Conservation (phyloP, 768 basidiomycete genomes). For the Suillus paluster region DNA sequence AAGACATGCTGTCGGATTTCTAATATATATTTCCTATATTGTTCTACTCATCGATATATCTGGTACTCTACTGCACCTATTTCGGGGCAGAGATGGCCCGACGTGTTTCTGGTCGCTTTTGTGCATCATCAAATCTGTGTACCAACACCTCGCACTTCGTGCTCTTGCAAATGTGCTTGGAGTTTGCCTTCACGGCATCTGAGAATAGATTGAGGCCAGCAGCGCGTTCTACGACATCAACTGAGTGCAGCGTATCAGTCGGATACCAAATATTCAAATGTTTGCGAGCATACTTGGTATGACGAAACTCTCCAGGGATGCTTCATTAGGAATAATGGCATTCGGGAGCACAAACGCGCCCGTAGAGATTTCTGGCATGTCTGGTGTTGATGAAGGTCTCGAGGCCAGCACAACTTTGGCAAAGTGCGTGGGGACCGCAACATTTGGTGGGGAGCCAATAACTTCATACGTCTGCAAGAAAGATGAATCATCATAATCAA, state of each 20-base stretch:
- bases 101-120: constrained; percentile 61
- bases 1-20: constrained; percentile 79
- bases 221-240: constrained; percentile 90
- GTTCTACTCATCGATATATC: neutral
- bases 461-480: constrained; percentile 82
- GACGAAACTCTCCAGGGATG: constrained; percentile 78
- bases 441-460: constrained; percentile 88
- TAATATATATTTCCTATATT: constrained; percentile 20
- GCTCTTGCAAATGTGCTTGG: constrained; percentile 88
- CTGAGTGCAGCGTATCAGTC: constrained; percentile 42
- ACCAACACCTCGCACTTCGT: constrained; percentile 90
- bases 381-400: constrained; percentile 68
- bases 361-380: constrained; percentile 75
- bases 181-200: constrained; percentile 68
- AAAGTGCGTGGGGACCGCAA: constrained; percentile 96
- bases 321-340: constrained; percentile 85
- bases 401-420: constrained; percentile 92
- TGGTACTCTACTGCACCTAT: neutral
- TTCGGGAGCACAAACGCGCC: constrained; percentile 98
- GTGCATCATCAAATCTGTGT: constrained; percentile 88
- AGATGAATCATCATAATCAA: neutral
- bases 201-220: constrained; percentile 91
- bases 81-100: constrained; percentile 55
- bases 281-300: constrained; percentile 65
- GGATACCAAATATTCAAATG: neutral